Evolutionary conservation across 148 eudicot species (phyloP), one percentile per base, ranked within the genome.

Genomic region (Spergularia marina): DNA sequence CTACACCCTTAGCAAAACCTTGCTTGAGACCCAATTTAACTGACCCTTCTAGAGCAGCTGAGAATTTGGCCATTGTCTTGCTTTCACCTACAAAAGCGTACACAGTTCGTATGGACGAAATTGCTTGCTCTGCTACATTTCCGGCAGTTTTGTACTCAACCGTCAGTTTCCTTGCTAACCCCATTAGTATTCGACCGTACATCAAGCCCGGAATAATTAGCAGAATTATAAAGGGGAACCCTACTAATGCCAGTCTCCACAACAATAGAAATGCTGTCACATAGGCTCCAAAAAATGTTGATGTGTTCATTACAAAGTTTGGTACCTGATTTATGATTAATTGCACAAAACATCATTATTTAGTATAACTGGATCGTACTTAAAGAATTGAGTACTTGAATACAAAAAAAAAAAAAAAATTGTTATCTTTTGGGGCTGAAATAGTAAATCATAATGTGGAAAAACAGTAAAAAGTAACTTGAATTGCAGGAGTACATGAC

Each of bases 1-100:
- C 91, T 52, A 93, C 54, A 4, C 98, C 98, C 74, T 91, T 93
- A 0, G 94, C 90, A 57, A 93, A 74, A 6, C 98, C 98, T 78
- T 93, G 98, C 84, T 75, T 87, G 2, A 87, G 80, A 36, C 98
- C 98, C 30, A 93, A 74, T 39, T 85, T 86, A 2, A 87, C 87
- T 2, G 89, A 83, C 53, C 92, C 89, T 39, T 88, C 82, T 61
- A 93, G 85, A 69, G 98, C 89, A 9, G 72, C 58, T 14, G 98
- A 89, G 79, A 84, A 93, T 15, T 80, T 83, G 0, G 61, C 75
- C 65, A 89, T 77, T 13, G 98, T 91, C 72, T 84, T 89, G 72
- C 53, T 83, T 79, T 93, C 98, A 23, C 97, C 92, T 20, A 81
- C 97, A 73, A 88, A 93, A 11, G 98, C 86, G 61, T 89, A 93